Percentiles rank a stretch among this genome's conserved stretches.
phyloP scores from a whole-genome alignment of 441 rosid species.

The Syzygium syzygioides region DNA sequence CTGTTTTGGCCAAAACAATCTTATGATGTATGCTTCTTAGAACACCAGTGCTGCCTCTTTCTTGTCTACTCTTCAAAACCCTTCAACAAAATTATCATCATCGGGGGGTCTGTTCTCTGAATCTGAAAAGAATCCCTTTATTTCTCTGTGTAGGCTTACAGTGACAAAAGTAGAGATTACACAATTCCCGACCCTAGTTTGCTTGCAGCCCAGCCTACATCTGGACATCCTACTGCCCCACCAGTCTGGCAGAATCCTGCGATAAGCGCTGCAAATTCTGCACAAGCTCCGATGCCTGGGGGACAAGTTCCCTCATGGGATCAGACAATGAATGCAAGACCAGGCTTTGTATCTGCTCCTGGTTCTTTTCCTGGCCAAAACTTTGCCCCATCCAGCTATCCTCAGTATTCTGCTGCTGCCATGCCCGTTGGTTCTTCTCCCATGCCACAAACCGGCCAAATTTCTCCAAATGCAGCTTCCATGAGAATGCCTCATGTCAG shows the following conservation, averaged over 20 bases:
- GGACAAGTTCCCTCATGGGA: conserved; percentile 48
- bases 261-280: conserved; percentile 39
- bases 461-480: conserved; percentile 18
- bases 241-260: conserved; percentile 57
- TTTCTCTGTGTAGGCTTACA: conserved; percentile 49
- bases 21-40: conserved; percentile 47
- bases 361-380: conserved; percentile 42
- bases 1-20: conserved; percentile 33
- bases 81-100: background rate
- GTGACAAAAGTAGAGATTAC: conserved; percentile 94
- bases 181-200: conserved; percentile 66
- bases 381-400: conserved; percentile 22
- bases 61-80: background rate
- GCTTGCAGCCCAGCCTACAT: conserved; percentile 39
- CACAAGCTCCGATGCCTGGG: conserved; percentile 21
- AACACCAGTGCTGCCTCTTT: conserved; percentile 18
- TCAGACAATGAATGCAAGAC: conserved; percentile 28
- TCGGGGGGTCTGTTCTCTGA: background rate
- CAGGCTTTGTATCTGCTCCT: conserved; percentile 23
- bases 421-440: conserved; percentile 42
- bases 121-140: background rate
- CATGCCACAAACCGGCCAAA: conserved; percentile 24
- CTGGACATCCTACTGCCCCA: conserved; percentile 39
- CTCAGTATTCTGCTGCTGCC: conserved; percentile 23
- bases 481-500: conserved; percentile 21